Base-by-base conservation (phyloP, 1,284 basidiomycete genomes). In the Ustilago nuda region DNA sequence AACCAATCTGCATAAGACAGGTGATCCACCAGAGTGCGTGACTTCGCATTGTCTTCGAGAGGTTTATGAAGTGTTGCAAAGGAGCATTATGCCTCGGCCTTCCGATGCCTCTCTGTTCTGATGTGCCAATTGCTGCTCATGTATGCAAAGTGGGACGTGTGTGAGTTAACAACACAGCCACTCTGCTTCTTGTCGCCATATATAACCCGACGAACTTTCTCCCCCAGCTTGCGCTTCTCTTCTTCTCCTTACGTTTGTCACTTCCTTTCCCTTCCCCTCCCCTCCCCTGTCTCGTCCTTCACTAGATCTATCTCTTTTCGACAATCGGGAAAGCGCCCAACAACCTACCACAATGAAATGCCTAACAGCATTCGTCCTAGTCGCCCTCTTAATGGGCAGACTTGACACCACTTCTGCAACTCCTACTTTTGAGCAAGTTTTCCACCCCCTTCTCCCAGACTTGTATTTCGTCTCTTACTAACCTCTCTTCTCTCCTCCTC, bases 361-460 rank as follows among this genome's bases (percentile, higher is more conserved):
- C 8, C 61, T 69, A 1, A 17, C 55, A 3, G 51, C 61, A 23
- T 56, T 64, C 32, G 45, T 60, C 3, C 23, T 69, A 4, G 13
- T 64, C 39, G 66, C 66, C 36, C 56, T 69, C 13, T 41, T 41
- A 12, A 19, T 63, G 32, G 56, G 53, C 43, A 50, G 56, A 23
- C 27, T 62, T 36, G 56, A 69, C 5, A 50, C 27, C 33, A 43
- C 45, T 43, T 61, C 67, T 13, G 59, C 36, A 23, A 50, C 30
- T 36, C 61, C 67, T n/a, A 45, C 53, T 37, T 8, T 41, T 15
- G 61, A 55, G 66, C 63, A 56, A 69, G 66, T 63, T 36, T n/a
- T 41, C 13, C 17, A 36, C 37, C 9, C 37, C 4, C 17, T 3
- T 23, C 53, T n/a, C 6, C 9, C n/a, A 8, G 11, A 33, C 11